Evolutionary conservation across 208 protist species (phyloP).

Genomic region (Wallacemonas sp.): DNA sequence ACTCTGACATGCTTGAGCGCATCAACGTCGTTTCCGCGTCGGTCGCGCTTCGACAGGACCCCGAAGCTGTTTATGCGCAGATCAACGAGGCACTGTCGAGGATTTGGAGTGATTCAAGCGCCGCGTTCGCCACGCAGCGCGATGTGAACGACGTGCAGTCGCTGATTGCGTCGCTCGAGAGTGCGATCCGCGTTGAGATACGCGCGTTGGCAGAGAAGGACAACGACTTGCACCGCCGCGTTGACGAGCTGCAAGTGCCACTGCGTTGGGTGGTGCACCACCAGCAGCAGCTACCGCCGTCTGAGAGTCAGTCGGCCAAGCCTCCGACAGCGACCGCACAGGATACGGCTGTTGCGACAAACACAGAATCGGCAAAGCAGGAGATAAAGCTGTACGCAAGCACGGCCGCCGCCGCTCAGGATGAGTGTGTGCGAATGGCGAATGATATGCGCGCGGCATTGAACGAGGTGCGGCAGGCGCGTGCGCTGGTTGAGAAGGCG

Average conservation of each 20-base stretch:
- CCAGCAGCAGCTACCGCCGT: background rate
- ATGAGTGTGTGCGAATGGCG: constrained; percentile 16
- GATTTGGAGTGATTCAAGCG: constrained; percentile 63
- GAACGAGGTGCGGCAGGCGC: background rate
- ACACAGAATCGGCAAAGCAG: background rate
- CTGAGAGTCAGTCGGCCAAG: background rate
- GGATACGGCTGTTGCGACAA: background rate
- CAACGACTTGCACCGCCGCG: constrained; percentile 28
- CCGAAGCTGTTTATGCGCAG: constrained; percentile 48
- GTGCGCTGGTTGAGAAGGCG: background rate
- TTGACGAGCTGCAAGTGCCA: constrained; percentile 26
- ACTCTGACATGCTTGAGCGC: constrained; percentile 78
- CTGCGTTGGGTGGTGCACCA: constrained; percentile 6
- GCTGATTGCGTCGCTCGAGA: constrained; percentile 61
- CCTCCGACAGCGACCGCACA: background rate
- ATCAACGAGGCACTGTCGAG: constrained; percentile 63
- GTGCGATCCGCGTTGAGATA: constrained; percentile 70
- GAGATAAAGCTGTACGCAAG: constrained; percentile 6
- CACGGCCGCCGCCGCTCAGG: constrained; percentile 24
- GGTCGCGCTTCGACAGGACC: constrained; percentile 26
- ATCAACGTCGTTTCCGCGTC: constrained; percentile 49
- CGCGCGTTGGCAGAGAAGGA: constrained; percentile 52
- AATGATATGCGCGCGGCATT: constrained; percentile 19
- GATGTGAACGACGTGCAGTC: constrained; percentile 48
- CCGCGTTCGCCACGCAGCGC: constrained; percentile 49